Evolutionary conservation across 108 stramenopile species (phyloP).

Genomic region (Fistulifera solaris): DNA sequence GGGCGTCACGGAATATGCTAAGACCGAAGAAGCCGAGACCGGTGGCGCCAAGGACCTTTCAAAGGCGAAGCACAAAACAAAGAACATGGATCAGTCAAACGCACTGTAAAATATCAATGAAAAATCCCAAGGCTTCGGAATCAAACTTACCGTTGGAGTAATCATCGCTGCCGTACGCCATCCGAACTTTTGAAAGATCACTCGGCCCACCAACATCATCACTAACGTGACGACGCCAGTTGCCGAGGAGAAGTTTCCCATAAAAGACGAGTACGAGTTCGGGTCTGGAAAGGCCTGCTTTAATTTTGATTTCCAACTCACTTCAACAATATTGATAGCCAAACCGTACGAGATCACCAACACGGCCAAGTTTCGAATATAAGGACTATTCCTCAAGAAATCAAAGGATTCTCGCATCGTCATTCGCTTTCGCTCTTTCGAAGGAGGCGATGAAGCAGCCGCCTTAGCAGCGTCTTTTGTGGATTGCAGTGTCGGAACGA

Average conservation of each 20-base stretch:
- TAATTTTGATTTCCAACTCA: slow-evolving; percentile 98
- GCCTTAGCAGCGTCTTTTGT: slow-evolving; percentile 33
- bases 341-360: slow-evolving; percentile 97
- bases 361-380: slow-evolving; percentile 88
- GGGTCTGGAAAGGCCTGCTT: slow-evolving; percentile 95
- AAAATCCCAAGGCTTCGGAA: background rate
- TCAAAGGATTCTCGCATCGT: slow-evolving; percentile 81
- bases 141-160: slow-evolving; percentile 59
- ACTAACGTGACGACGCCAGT: slow-evolving; percentile 91
- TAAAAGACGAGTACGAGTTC: slow-evolving; percentile 96
- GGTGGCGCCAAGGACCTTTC: slow-evolving; percentile 83
- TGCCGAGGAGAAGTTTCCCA: slow-evolving; percentile 96
- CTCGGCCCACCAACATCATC: slow-evolving; percentile 93
- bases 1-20: slow-evolving; percentile 67
- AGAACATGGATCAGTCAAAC: background rate
- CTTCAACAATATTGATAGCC: slow-evolving; percentile 99
- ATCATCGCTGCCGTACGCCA: slow-evolving; percentile 90
- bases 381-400: slow-evolving; percentile 82
- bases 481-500: slow-evolving; percentile 34
- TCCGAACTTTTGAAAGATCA: slow-evolving; percentile 89
- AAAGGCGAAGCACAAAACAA: background rate
- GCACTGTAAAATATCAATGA: background rate
- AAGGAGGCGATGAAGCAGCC: slow-evolving; percentile 28
- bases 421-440: slow-evolving; percentile 85
- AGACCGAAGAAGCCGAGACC: slow-evolving; percentile 88